These are phyloP conservation scores for Pezicula radicicola DNA, from an alignment of 2,329 filamentous ascomycete genomes.

Conservation along the genomic window DNA sequence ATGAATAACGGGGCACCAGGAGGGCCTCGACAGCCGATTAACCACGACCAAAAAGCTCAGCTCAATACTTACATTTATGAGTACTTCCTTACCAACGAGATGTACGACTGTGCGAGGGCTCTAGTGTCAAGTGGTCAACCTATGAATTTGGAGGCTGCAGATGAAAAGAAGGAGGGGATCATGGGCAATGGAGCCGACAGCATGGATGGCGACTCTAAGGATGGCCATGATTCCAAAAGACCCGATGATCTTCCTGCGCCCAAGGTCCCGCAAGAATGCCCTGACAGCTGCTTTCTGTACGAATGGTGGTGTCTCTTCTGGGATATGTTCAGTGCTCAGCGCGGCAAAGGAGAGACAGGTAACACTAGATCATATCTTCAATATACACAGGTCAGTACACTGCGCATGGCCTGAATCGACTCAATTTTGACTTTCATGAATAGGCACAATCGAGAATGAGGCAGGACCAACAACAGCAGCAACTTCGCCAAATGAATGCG, in stretches of 20 bases:
- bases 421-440: conserved; percentile 19
- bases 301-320: conserved; percentile 98
- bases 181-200: conserved; percentile 67
- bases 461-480: conserved; percentile 73
- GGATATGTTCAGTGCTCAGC: conserved; percentile 88
- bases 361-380: conserved; percentile 73
- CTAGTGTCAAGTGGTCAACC: conserved; percentile 65
- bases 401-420: conserved; percentile 1
- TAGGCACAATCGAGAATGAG: conserved; percentile 68
- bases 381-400: conserved; percentile 71
- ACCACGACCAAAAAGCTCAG: conserved; percentile 43
- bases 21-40: conserved; percentile 27
- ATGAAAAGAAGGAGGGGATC: conserved; percentile 66
- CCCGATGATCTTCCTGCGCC: conserved; percentile 78
- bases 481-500: conserved; percentile 63
- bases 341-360: conserved; percentile 59
- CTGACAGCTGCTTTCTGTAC: conserved; percentile 81
- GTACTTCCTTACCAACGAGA: conserved; percentile 82
- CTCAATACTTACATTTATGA: conserved; percentile 90
- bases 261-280: conserved; percentile 60
- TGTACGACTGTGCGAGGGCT: conserved; percentile 79
- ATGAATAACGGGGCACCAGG: conserved; percentile 55
- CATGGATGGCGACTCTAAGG: conserved; percentile 82
- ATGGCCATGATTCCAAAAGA: conserved; percentile 69
- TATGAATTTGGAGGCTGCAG: conserved; percentile 54